These are phyloP conservation scores for Pseudozyma flocculosa DNA, from an alignment of 1,284 basidiomycete genomes.

Conservation along the genomic window DNA sequence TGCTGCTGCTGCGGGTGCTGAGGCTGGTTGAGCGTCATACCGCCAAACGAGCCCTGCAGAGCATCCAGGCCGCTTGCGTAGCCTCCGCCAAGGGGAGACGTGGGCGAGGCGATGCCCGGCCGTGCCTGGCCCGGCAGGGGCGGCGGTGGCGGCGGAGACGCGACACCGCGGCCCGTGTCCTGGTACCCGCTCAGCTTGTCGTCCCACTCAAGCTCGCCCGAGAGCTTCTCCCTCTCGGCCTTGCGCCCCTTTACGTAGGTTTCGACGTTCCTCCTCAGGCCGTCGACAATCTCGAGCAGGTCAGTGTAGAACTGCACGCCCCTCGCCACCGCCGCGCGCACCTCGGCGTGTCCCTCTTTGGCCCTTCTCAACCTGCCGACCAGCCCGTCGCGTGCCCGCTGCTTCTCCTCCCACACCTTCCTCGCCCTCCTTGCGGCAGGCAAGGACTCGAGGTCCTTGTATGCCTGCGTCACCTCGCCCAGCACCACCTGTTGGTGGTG, in stretches of 20 bases:
- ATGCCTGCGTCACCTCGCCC: slow-evolving; percentile 45
- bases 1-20: not conserved
- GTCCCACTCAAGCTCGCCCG: slow-evolving; percentile 72
- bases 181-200: slow-evolving; percentile 61
- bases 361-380: slow-evolving; percentile 72
- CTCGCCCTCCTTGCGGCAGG: slow-evolving; percentile 65
- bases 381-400: slow-evolving; percentile 73
- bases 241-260: slow-evolving; percentile 69
- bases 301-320: slow-evolving; percentile 85
- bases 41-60: too few species aligned
- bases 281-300: slow-evolving; percentile 69
- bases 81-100: too few species aligned
- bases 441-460: slow-evolving; percentile 23
- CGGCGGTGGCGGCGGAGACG: too few species aligned
- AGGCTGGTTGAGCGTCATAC: too few species aligned
- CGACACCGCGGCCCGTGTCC: too few species aligned
- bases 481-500: slow-evolving; percentile 74
- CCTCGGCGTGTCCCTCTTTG: slow-evolving; percentile 80
- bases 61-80: too few species aligned
- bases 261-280: slow-evolving; percentile 67
- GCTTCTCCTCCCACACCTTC: slow-evolving; percentile 71
- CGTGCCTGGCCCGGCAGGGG: too few species aligned
- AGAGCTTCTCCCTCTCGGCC: slow-evolving; percentile 71
- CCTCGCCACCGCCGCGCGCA: slow-evolving; percentile 79
- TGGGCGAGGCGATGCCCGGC: too few species aligned